Conservation (phyloP, 495 filamentous ascomycete species). For the Talaromyces thailandensis region DNA sequence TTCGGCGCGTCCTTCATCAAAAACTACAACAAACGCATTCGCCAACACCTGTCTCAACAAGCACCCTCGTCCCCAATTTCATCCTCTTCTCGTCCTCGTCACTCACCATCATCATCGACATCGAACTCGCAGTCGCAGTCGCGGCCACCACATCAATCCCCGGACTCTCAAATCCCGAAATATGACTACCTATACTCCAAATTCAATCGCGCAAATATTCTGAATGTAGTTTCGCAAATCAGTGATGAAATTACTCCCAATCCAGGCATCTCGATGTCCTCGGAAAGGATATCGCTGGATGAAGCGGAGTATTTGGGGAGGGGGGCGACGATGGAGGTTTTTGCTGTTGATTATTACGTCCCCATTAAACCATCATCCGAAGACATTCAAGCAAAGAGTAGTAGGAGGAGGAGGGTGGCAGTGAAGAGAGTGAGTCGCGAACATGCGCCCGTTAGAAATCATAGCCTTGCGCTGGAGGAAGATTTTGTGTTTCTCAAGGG, state of each 20-base stretch:
- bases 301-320: neutral
- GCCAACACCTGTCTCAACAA: neutral
- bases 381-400: neutral
- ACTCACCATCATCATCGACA: neutral
- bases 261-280: neutral
- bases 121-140: neutral
- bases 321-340: neutral
- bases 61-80: neutral
- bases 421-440: neutral
- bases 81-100: neutral
- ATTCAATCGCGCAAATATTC: neutral
- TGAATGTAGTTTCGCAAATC: neutral
- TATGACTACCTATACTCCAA: neutral
- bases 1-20: neutral
- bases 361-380: neutral
- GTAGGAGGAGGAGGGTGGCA: neutral
- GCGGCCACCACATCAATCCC: neutral
- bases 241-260: neutral
- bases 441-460: neutral
- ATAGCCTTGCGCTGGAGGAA: neutral
- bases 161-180: neutral
- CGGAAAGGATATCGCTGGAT: neutral
- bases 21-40: conserved; percentile 1
- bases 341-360: neutral
- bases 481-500: neutral